Evolutionary conservation across 1,284 basidiomycete genomes (phyloP), one percentile per base, ranked within the genome.

Genomic region (Tetrapyrgos nigripes): DNA sequence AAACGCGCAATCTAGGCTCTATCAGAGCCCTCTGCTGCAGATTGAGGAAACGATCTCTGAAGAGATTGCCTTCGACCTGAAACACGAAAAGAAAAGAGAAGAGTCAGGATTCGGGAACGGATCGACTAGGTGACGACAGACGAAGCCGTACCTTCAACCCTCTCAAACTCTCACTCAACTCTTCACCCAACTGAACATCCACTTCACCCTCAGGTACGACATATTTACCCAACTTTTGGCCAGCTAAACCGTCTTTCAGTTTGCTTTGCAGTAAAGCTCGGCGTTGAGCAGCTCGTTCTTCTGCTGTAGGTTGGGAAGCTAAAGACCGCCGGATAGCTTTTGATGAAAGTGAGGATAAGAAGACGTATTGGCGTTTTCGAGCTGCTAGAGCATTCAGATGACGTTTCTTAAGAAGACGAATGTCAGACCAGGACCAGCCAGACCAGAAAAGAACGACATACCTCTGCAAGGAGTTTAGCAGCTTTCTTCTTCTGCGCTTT

Each of bases 21-120:
- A 93, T 76, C 37, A 93, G 77, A 0, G 89, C 92, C 23, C 92
- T 82, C 55, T 92, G 87, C 66, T 96, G 92, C 73, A 94, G 73
- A 66, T 85, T 93, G 45, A 91, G 73, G 79, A 95, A 96, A 2
- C 95, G 85, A 71, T 97, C 96, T 46, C 88, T 85, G 83, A 97
- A 97, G 26, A 97, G 76, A 72, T 97, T 97, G 29, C 96, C 96
- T 76, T 97, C 95, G 19, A 93, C 92, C 93, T 95, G 9, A 24
- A 53, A 58, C 9, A 58, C 29, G 46, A 27, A 27, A 45, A 61
- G 45, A 65, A 58, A 55, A 50, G 14, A 57, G 45, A 43, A 43
- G 28, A 11, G 21, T 9, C 44, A 50, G 50, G 43, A 31, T 21
- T n/a, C 8, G 19, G 35, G 57, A 4, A 37, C 4, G 40, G n/a